Evolutionary conservation across 169 alveolate species (phyloP).

Genomic region (Eimeria maxima): DNA sequence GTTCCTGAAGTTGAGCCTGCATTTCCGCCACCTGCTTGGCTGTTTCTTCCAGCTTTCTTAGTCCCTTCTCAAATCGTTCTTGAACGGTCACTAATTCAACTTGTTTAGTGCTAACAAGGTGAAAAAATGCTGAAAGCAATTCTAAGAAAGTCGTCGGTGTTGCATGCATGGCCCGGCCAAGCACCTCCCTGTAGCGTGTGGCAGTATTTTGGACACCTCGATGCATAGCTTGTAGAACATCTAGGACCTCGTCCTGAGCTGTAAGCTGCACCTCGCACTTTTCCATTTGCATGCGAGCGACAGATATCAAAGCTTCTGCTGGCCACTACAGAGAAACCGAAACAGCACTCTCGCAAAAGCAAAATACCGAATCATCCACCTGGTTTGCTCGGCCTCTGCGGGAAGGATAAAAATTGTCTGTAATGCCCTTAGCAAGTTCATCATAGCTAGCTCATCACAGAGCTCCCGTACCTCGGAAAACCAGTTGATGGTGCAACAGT

Average conservation of each 20-base stretch:
- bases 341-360: neutral
- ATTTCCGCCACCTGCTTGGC: slow-evolving; percentile 93
- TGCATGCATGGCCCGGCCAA: slow-evolving; percentile 94
- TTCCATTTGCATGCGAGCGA: slow-evolving; percentile 77
- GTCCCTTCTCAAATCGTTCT: slow-evolving; percentile 93
- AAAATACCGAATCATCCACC: neutral
- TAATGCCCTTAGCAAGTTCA: neutral
- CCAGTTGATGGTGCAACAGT: slow-evolving; percentile 98
- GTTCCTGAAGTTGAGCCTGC: slow-evolving; percentile 91
- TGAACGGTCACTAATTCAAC: slow-evolving; percentile 90
- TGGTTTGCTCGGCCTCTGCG: neutral
- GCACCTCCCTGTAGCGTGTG: slow-evolving; percentile 89
- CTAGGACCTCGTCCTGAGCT: slow-evolving; percentile 89
- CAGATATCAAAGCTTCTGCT: slow-evolving; percentile 92
- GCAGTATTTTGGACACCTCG: slow-evolving; percentile 95
- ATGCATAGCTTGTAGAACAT: slow-evolving; percentile 94
- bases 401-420: neutral
- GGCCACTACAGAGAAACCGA: slow-evolving; percentile 90
- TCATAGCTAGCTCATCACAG: neutral
- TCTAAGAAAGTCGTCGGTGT: slow-evolving; percentile 97
- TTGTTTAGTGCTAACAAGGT: slow-evolving; percentile 86
- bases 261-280: slow-evolving; percentile 78
- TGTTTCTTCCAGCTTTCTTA: slow-evolving; percentile 94
- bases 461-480: slow-evolving; percentile 89
- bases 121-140: slow-evolving; percentile 91